phyloP scores from a whole-genome alignment of 176 grass and related monocot genomes.

The Rhynchospora pubera region DNA sequence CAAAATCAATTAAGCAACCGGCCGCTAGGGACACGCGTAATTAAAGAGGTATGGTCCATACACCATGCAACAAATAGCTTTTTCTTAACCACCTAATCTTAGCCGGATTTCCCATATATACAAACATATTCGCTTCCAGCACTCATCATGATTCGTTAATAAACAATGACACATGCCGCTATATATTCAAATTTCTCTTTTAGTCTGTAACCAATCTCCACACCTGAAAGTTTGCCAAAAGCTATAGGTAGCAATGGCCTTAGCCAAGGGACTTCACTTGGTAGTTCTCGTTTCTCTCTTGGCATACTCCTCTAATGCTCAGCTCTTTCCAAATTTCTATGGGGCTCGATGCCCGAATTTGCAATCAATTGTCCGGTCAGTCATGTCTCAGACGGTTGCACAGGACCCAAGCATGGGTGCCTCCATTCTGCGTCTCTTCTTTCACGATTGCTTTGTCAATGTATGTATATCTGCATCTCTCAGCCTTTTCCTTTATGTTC shows the following conservation, averaged over 20 bases:
- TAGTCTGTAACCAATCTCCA: neutral
- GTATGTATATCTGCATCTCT: conserved; percentile 20
- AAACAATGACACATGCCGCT: neutral
- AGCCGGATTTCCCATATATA: neutral
- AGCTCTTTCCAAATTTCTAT: conserved; percentile 61
- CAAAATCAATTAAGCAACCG: conserved; percentile 2
- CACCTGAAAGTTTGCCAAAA: neutral
- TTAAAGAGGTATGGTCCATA: conserved; percentile 12
- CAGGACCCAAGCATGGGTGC: conserved; percentile 52
- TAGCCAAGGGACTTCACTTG: neutral
- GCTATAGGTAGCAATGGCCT: neutral
- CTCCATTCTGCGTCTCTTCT: conserved; percentile 87
- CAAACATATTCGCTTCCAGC: neutral
- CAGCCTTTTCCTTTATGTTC: neutral
- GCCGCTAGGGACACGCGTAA: conserved; percentile 8
- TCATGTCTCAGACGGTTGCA: conserved; percentile 37
- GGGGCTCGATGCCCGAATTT: conserved; percentile 36
- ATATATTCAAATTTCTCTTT: conserved; percentile 8
- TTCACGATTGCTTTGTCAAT: conserved; percentile 97
- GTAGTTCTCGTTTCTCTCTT: conserved; percentile 23
- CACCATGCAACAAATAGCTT: neutral
- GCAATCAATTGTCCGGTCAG: conserved; percentile 43
- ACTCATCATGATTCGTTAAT: conserved; percentile 6
- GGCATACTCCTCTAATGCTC: conserved; percentile 17
- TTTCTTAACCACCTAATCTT: conserved; percentile 21